Base-by-base conservation (phyloP, 495 filamentous ascomycete genomes). In the Daldinia grandis region DNA sequence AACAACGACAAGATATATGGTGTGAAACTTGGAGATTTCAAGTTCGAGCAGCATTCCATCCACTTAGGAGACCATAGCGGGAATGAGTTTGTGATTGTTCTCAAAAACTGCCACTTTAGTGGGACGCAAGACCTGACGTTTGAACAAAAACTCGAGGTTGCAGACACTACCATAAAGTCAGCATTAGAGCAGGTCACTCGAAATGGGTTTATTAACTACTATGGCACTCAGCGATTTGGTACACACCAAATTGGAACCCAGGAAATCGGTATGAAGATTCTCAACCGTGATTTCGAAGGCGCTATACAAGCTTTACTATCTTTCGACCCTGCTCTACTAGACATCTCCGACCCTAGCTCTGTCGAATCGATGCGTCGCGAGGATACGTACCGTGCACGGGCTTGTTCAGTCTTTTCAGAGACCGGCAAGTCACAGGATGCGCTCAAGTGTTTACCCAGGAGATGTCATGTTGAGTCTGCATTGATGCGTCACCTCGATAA, bases 151-250 rank as follows among this genome's bases (percentile, higher is more conserved):
- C 77, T 81, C n/a, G 73, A 67, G 25, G 76, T 77, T 58, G 68
- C 76, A 1, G 78, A 79, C 33, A 58, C 76, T 15, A 76, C 78
- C 3, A 66, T 86, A 7, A 73, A 81, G 44, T 75, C 76, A 12
- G 82, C 80, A 1, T 64, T 87, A 12, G 80, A 85, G 5, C 78
- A 91, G 42, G 83, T 98, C 5, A 80, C 79, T 12, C 74, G 86
- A 49, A 81, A 87, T 14, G 95, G 95, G 0, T 99, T 97, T 80
- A 88, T 98, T 78, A 98, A 99, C 78, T 98, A 98, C 81, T 99
- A 91, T 66, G 95, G 95, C 14, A 87, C 98, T 2, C 95, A 99
- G 80, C 89, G 95, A 12, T 99, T 99, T 71, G 95, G 95, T 25
- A 91, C 92, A 3, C 94, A 93, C 78, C 78, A 86, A 3, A 90